Percentiles rank a stretch among this genome's conserved stretches.
phyloP scores from a whole-genome alignment of 768 basidiomycete species.

The Macrolepiota albuminosa region DNA sequence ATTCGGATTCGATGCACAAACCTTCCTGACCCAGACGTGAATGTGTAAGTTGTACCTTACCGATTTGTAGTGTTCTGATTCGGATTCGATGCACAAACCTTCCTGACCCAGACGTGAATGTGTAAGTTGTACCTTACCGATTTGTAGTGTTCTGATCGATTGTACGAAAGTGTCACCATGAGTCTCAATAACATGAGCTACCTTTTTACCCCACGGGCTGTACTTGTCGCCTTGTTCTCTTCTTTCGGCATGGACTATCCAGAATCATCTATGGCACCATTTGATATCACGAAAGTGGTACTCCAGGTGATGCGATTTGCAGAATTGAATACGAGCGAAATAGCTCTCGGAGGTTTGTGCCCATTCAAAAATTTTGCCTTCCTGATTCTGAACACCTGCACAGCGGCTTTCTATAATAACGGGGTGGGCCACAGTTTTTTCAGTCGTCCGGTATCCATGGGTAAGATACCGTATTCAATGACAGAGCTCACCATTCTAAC shows the following conservation, averaged over 20 bases:
- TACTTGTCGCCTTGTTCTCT: conserved; percentile 26
- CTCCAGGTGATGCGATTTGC: conserved; percentile 18
- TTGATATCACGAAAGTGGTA: conserved; percentile 18
- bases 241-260: conserved; percentile 28
- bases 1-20: conserved; percentile 32
- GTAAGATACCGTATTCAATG: conserved; percentile 9
- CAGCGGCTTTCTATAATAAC: conserved; percentile 30
- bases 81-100: conserved; percentile 31
- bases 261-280: conserved; percentile 11
- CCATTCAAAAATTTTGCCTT: neutral
- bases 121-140: conserved; percentile 21
- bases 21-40: conserved; percentile 22
- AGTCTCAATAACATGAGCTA: conserved; percentile 24
- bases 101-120: conserved; percentile 22
- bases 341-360: conserved; percentile 21
- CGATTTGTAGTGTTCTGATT: neutral
- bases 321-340: conserved; percentile 18
- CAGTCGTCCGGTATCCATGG: conserved; percentile 24
- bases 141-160: neutral
- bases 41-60: conserved; percentile 24
- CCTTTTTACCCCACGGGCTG: conserved; percentile 30
- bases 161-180: conserved; percentile 16
- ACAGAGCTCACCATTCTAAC: neutral
- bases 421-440: conserved; percentile 21
- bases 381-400: neutral